These are phyloP conservation scores for Eucalyptus decipiens DNA, from an alignment of 345 rosid species.

Conservation along the genomic window DNA sequence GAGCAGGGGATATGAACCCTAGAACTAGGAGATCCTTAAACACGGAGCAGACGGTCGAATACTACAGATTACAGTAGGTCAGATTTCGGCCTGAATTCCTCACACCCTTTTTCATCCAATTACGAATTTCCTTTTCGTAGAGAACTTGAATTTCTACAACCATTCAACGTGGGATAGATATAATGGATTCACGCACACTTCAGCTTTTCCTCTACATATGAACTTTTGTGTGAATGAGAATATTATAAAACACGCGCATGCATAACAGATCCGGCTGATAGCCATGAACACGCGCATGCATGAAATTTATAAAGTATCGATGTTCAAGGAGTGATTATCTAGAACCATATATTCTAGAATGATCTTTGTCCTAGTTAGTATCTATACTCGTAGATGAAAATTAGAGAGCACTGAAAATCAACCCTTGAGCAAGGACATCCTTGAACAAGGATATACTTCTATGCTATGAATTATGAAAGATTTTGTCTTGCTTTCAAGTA, in stretches of 20 bases:
- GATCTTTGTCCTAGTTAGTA: neutral
- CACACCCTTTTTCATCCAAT: neutral
- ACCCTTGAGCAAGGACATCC: neutral
- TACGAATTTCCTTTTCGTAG: neutral
- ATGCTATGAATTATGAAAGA: neutral
- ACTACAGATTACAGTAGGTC: neutral
- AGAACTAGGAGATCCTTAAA: neutral
- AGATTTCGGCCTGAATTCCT: neutral
- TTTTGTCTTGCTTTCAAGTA: neutral
- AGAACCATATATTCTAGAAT: neutral
- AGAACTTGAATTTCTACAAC: neutral
- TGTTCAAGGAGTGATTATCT: neutral
- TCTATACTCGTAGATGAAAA: neutral
- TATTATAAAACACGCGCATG: neutral
- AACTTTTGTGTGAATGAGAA: neutral
- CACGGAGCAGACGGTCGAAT: neutral
- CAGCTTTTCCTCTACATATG: neutral
- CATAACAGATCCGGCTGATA: neutral
- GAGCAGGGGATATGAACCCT: neutral
- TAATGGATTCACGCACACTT: neutral
- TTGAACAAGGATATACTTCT: neutral
- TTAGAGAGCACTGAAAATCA: neutral
- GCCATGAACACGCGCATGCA: neutral
- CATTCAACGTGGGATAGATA: neutral
- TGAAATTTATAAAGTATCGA: neutral